Evolutionary conservation across 768 basidiomycete genomes (phyloP).

Genomic region (Tylopilus intermedius): DNA sequence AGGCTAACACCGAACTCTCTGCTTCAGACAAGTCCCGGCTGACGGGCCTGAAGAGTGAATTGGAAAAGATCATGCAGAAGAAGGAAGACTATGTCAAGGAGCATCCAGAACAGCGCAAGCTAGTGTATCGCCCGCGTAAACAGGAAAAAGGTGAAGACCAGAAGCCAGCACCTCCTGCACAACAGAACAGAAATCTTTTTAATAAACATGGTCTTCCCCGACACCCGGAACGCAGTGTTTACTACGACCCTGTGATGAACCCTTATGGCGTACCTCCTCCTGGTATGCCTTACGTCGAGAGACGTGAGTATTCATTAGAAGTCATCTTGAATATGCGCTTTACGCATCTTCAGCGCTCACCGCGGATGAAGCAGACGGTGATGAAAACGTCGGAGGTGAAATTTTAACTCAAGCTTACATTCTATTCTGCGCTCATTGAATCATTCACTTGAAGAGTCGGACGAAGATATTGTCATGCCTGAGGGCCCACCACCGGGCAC

Average conservation of each 20-base stretch:
- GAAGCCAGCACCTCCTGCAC: slow-evolving; percentile 35
- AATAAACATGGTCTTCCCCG: slow-evolving; percentile 80
- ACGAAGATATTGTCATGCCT: slow-evolving; percentile 65
- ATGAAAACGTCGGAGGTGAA: slow-evolving; percentile 51
- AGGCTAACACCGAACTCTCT: slow-evolving; percentile 40
- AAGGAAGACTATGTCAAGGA: slow-evolving; percentile 90
- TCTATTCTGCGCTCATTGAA: not conserved
- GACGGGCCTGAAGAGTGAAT: slow-evolving; percentile 65
- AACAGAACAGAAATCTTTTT: slow-evolving; percentile 63
- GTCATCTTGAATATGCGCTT: not conserved
- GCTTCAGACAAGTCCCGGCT: slow-evolving; percentile 62
- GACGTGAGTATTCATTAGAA: slow-evolving; percentile 51
- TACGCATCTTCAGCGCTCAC: slow-evolving; percentile 42
- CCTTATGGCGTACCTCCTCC: slow-evolving; percentile 91
- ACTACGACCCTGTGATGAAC: slow-evolving; percentile 91
- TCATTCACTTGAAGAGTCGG: slow-evolving; percentile 22
- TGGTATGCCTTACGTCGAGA: slow-evolving; percentile 92
- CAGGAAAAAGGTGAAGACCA: slow-evolving; percentile 39
- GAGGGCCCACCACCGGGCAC: slow-evolving; percentile 52
- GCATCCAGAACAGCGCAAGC: slow-evolving; percentile 86
- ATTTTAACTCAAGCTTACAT: not conserved
- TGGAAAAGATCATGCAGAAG: slow-evolving; percentile 75
- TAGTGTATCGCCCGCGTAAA: slow-evolving; percentile 66
- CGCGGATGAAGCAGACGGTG: slow-evolving; percentile 60
- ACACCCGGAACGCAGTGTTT: slow-evolving; percentile 88